These are phyloP conservation scores for Urostyla sp. DNA, from an alignment of 73 alveolate genomes.

Conservation along the genomic window DNA sequence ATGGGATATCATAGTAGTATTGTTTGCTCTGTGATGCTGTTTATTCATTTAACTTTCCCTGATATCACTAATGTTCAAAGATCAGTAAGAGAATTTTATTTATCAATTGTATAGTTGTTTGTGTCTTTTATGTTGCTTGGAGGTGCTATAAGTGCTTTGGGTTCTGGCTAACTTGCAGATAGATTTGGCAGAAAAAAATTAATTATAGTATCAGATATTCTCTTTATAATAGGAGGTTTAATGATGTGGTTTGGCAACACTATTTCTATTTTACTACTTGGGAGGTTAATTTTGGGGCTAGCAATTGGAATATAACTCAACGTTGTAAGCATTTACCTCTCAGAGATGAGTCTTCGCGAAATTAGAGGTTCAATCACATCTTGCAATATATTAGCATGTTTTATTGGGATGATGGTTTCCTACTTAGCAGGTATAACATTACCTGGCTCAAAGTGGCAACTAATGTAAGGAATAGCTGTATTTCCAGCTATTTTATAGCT, in stretches of 20 bases:
- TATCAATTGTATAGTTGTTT: not conserved
- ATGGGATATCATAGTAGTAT: slow-evolving; percentile 26
- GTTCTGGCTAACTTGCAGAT: slow-evolving; percentile 25
- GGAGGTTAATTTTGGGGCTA: slow-evolving; percentile 35
- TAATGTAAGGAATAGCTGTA: slow-evolving; percentile 7
- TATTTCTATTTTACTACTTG: not conserved
- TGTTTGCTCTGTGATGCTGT: slow-evolving; percentile 12
- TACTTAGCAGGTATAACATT: not conserved
- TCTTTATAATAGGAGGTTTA: slow-evolving; percentile 1
- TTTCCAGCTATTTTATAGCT: slow-evolving; percentile 18
- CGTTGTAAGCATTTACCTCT: not conserved
- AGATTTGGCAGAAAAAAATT: slow-evolving; percentile 22
- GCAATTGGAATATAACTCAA: slow-evolving; percentile 36
- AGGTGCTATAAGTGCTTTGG: slow-evolving; percentile 26
- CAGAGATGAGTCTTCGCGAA: slow-evolving; percentile 25
- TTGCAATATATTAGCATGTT: not conserved
- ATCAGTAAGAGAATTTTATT: slow-evolving; percentile 5
- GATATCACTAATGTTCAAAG: slow-evolving; percentile 11
- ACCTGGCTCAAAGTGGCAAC: not conserved
- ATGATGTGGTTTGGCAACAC: not conserved
- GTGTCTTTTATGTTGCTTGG: slow-evolving; percentile 37
- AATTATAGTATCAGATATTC: not conserved
- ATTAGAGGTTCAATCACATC: slow-evolving; percentile 17
- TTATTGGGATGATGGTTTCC: not conserved
- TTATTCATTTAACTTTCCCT: slow-evolving; percentile 20